Evolutionary conservation across 2,329 filamentous ascomycete species (phyloP), one percentile per base, ranked within the genome.

Genomic region (Amylocarpus encephaloides): DNA sequence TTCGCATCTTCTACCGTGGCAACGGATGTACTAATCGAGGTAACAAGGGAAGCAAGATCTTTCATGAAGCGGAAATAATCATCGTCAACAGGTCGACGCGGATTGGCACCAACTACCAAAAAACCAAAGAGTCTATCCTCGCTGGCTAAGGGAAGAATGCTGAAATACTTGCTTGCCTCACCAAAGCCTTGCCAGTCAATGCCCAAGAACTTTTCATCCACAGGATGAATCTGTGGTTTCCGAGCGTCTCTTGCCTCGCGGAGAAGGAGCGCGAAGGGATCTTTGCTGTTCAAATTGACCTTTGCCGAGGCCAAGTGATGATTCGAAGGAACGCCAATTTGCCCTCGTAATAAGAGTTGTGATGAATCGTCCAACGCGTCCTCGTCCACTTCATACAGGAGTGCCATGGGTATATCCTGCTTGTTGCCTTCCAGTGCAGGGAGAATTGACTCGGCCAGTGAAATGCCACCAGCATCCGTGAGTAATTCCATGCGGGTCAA

Each of bases 361-460:
- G 15, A 38, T 9, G 43, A 42, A 11, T 46, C 57, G 18, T 54
- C 46, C 9, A 43, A 2, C 11, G 46, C 48, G 12, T 62, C 54
- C 26, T 62, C 59, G 39, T 64, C 62, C 10, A 52, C 39, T 35
- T 58, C 57, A 30, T 62, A 64, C 3, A 64, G 32, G 2, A 64
- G 16, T 2, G 60, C 59, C 58, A 64, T 59, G 10, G 60, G 51
- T 10, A 64, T 58, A 32, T 64, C 62, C 10, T 49, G 36, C 7
- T 55, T 50, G 29, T 64, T 62, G 1, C 47, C 49, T 35, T 58
- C 45, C 11, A 64, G 49, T 26, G 51, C 40, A 11, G 56, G 57
- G 6, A 64, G 54, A 7, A 64, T 38, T 26, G 54, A 49, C 15
- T 43, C 47, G 29, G 47, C 49, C 6, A 62, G 43, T 5, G 33